These are phyloP conservation scores for Neocallimastix lanati DNA, from an alignment of 192 early-diverging fungal genomes.

Conservation along the genomic window DNA sequence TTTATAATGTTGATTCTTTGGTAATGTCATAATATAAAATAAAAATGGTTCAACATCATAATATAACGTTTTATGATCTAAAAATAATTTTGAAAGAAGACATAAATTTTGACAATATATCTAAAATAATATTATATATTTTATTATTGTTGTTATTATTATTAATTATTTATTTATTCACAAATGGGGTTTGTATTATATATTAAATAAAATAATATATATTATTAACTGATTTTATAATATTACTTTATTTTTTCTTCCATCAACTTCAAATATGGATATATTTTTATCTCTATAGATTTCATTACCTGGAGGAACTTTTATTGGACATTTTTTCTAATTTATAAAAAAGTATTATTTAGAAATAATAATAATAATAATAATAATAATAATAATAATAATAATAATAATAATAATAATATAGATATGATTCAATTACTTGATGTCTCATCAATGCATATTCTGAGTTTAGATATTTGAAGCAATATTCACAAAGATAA, in stretches of 20 bases:
- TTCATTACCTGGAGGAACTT: slow-evolving; percentile 57
- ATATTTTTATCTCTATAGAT: slow-evolving; percentile 59
- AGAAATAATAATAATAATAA: no score
- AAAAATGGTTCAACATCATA: slow-evolving; percentile 88
- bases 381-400: no score
- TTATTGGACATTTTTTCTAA: slow-evolving; percentile 59
- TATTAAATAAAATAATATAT: no score
- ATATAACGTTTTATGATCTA: slow-evolving; percentile 92
- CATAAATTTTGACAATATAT: slow-evolving; percentile 91
- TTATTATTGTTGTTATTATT: background rate
- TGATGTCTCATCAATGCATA: slow-evolving; percentile 54
- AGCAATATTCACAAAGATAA: slow-evolving; percentile 79
- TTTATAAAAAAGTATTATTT: no score
- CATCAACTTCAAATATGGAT: slow-evolving; percentile 80
- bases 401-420: no score
- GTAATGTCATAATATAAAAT: slow-evolving; percentile 72
- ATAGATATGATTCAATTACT: no score
- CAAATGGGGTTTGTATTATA: no score
- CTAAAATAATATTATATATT: slow-evolving; percentile 9
- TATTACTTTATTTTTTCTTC: slow-evolving; percentile 56
- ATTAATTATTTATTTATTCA: no score
- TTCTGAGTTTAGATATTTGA: slow-evolving; percentile 77
- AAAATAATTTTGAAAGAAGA: slow-evolving; percentile 78
- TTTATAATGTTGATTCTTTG: slow-evolving; percentile 24
- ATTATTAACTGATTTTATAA: background rate